These are phyloP conservation scores for Extremus antarcticus DNA, from an alignment of 495 filamentous ascomycete genomes.

Conservation along the genomic window DNA sequence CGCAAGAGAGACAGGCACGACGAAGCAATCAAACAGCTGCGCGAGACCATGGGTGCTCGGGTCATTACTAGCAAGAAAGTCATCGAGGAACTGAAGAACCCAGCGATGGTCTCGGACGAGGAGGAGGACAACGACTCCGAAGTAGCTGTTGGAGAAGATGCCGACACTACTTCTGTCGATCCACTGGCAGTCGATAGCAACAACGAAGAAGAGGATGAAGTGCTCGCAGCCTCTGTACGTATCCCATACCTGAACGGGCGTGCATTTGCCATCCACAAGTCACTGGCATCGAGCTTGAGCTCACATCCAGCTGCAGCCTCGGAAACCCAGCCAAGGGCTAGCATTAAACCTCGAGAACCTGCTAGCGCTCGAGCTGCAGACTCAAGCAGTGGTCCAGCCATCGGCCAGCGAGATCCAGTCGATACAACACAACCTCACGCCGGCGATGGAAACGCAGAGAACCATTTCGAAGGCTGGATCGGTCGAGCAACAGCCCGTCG, in stretches of 20 bases:
- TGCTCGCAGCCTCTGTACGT: not conserved
- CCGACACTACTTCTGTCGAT: not conserved
- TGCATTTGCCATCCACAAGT: not conserved
- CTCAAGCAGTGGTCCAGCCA: not conserved
- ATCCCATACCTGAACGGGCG: not conserved
- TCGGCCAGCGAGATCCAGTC: not conserved
- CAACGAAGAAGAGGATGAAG: not conserved
- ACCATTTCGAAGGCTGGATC: not conserved
- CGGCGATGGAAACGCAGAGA: not conserved
- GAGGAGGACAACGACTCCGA: conserved; percentile 7
- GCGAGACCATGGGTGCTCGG: conserved; percentile 62
- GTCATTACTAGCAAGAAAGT: conserved; percentile 49
- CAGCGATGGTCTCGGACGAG: conserved; percentile 3
- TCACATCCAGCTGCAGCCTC: not conserved
- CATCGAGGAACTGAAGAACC: conserved; percentile 30
- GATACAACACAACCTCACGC: not conserved
- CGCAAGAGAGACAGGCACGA: conserved; percentile 61
- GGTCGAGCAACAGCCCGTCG: not conserved
- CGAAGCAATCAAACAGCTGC: conserved; percentile 65
- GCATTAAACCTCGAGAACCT: conserved; percentile 2
- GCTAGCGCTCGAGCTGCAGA: not conserved
- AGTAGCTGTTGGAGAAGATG: conserved; percentile 5
- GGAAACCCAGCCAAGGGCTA: not conserved
- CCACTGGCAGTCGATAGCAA: conserved; percentile 2
- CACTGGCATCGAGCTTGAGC: not conserved